phyloP scores from a whole-genome alignment of 116 monocot genomes.

The Iris pallida region DNA sequence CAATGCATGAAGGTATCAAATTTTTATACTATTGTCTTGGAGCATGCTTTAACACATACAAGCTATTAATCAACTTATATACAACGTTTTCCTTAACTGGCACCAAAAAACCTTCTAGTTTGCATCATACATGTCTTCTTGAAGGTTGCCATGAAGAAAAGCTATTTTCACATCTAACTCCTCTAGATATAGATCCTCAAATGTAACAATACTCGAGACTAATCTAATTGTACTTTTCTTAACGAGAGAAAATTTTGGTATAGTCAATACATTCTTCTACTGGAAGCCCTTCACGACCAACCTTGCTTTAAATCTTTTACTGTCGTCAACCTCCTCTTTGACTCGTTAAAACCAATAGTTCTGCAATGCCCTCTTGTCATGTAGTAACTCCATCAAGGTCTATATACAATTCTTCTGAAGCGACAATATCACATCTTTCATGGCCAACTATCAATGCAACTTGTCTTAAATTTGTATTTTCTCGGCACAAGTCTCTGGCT shows the following conservation, averaged over 20 bases:
- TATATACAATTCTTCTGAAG: neutral
- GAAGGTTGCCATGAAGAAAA: neutral
- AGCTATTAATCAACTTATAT: neutral
- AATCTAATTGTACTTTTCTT: neutral
- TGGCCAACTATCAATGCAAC: neutral
- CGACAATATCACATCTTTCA: neutral
- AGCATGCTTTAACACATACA: neutral
- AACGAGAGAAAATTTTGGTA: neutral
- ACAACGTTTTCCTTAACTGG: neutral
- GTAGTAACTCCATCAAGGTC: neutral
- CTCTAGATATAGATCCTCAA: neutral
- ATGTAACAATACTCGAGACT: neutral
- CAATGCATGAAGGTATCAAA: neutral
- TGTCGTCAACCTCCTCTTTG: neutral
- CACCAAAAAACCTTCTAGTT: neutral
- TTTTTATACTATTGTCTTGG: constrained; percentile 1
- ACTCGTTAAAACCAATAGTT: too few relatives aligned
- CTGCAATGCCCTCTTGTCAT: too few relatives aligned
- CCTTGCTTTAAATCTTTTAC: neutral
- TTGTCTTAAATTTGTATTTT: too few relatives aligned
- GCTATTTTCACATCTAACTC: neutral
- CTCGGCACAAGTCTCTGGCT: too few relatives aligned
- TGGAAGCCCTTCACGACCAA: neutral
- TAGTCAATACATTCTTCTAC: neutral
- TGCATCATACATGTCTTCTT: neutral